A percentile compares a stretch with the other conserved stretches of the same genome.
These are phyloP conservation scores for Claviceps spartinae DNA, from an alignment of 2,329 filamentous ascomycete genomes.

Conservation along the genomic window DNA sequence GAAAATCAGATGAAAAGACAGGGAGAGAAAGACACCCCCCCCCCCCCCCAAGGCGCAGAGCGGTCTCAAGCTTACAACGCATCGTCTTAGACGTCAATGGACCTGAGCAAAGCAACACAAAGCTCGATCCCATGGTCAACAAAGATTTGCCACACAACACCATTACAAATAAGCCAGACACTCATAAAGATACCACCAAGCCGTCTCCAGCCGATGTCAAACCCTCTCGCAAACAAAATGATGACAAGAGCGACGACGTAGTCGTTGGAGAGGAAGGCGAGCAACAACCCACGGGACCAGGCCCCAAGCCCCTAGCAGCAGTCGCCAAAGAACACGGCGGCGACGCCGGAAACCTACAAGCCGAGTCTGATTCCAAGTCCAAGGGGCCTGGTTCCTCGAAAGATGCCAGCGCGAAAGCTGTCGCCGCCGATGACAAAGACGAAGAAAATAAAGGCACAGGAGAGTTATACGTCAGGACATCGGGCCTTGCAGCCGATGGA, in stretches of 20 bases:
- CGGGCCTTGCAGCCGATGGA: constrained; percentile 48
- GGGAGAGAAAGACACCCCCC: background rate
- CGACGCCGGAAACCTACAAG: constrained; percentile 14
- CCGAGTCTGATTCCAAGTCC: background rate
- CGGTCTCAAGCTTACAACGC: background rate
- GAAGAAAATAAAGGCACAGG: constrained; percentile 31
- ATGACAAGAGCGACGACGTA: constrained; percentile 16
- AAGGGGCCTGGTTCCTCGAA: background rate
- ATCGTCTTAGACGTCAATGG: background rate
- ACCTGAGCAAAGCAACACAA: background rate
- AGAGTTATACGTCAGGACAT: constrained; percentile 42
- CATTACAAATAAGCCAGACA: background rate
- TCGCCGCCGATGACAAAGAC: constrained; percentile 12
- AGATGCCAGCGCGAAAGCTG: constrained; percentile 4
- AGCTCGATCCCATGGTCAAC: background rate
- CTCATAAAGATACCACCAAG: background rate
- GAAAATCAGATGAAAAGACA: background rate
- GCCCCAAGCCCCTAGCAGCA: constrained; percentile 19
- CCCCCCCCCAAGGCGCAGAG: too few species aligned
- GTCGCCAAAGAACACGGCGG: constrained; percentile 22
- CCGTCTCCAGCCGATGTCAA: background rate
- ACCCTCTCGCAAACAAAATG: background rate
- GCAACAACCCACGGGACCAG: constrained; percentile 16
- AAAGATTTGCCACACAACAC: background rate
- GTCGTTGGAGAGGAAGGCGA: constrained; percentile 21